phyloP scores from a whole-genome alignment of 257 asterid genomes.

The Galeopsis tetrahit region DNA sequence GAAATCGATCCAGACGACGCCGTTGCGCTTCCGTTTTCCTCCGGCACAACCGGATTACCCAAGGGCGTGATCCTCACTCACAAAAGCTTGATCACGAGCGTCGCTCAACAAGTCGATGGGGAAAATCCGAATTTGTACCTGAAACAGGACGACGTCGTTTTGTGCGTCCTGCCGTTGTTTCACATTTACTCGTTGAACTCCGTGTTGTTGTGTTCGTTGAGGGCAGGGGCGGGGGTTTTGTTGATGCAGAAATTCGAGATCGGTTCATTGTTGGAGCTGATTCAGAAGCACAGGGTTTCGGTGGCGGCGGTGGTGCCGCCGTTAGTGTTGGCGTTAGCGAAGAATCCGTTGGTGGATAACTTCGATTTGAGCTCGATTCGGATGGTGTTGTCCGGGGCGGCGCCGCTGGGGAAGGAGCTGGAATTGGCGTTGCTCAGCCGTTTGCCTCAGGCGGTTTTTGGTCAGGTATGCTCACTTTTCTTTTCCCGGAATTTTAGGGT shows the following conservation, averaged over 20 bases:
- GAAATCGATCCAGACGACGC: conserved; percentile 58
- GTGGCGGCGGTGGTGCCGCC: conserved; percentile 92
- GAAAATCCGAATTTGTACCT: conserved; percentile 73
- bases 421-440: conserved; percentile 65
- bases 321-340: conserved; percentile 73
- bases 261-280: conserved; percentile 59
- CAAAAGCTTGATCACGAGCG: conserved; percentile 68
- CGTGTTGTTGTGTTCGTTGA: conserved; percentile 60
- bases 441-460: conserved; percentile 81
- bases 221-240: conserved; percentile 71
- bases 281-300: conserved; percentile 65
- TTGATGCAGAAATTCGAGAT: conserved; percentile 82
- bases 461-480: conserved; percentile 57
- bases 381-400: conserved; percentile 81
- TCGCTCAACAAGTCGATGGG: conserved; percentile 85
- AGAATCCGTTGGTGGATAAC: conserved; percentile 67
- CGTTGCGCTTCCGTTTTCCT: conserved; percentile 78
- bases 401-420: conserved; percentile 87
- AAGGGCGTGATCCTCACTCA: conserved; percentile 82
- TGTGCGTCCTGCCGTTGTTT: conserved; percentile 76
- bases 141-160: conserved; percentile 57
- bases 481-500: background rate
- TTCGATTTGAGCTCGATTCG: conserved; percentile 73
- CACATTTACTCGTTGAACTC: conserved; percentile 73
- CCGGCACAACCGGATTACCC: conserved; percentile 85